Evolutionary conservation across 1,139 yeast species (phyloP).

Genomic region (Yamadazyma dendronema): DNA sequence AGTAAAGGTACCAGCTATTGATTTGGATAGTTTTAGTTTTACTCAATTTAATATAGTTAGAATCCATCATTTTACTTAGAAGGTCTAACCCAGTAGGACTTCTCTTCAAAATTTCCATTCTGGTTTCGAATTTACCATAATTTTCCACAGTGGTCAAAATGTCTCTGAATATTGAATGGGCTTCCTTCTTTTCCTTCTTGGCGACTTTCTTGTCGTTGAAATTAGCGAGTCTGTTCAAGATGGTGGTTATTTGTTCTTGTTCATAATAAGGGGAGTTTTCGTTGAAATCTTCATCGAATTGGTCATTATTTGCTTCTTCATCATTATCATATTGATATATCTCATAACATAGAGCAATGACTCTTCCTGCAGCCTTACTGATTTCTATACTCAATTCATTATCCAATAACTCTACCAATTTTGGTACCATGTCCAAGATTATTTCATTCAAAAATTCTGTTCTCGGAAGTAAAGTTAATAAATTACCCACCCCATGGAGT

Average conservation of each 20-base stretch:
- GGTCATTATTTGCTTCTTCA: conserved; percentile 29
- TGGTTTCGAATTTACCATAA: conserved; percentile 38
- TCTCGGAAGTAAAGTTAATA: conserved; percentile 42
- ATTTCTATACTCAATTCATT: conserved; percentile 41
- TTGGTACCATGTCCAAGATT: conserved; percentile 34
- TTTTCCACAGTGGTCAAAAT: conserved; percentile 49
- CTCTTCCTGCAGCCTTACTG: conserved; percentile 55
- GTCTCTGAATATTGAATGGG: conserved; percentile 64
- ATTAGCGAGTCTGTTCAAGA: conserved; percentile 47
- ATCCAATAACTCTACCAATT: conserved; percentile 41
- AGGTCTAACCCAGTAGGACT: conserved; percentile 44
- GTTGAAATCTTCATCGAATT: conserved; percentile 40
- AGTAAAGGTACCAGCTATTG: conserved; percentile 63
- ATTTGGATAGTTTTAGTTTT: conserved; percentile 59
- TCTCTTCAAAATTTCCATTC: conserved; percentile 37
- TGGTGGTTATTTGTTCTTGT: conserved; percentile 46
- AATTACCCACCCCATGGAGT: conserved; percentile 47
- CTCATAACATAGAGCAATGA: conserved; percentile 64
- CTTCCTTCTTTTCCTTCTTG: conserved; percentile 61
- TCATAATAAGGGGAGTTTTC: conserved; percentile 59
- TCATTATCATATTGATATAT: conserved; percentile 46
- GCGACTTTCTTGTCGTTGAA: conserved; percentile 56
- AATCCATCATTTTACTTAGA: conserved; percentile 30
- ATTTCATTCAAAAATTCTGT: conserved; percentile 45
- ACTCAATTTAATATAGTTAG: conserved; percentile 53